A percentile compares a stretch with the other conserved stretches of the same genome.
These are phyloP conservation scores for Aspergillus texensis DNA, from an alignment of 2,329 filamentous ascomycete species.

Conservation along the genomic window DNA sequence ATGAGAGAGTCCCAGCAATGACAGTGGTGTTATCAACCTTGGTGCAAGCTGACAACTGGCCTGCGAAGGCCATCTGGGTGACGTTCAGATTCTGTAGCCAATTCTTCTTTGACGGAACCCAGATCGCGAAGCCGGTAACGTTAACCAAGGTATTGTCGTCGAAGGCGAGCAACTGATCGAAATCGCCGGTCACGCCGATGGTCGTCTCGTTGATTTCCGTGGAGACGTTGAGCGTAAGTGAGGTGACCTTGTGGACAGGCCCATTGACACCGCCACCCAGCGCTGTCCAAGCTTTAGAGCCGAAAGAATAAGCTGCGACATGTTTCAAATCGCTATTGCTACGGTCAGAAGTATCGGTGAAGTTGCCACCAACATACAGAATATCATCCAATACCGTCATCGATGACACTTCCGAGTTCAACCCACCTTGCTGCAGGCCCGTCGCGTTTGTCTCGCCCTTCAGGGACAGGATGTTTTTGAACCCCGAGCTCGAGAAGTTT, in stretches of 20 bases:
- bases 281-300: slow-evolving; percentile 70
- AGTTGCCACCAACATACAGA: slow-evolving; percentile 83
- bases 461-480: slow-evolving; percentile 78
- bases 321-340: slow-evolving; percentile 69
- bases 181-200: slow-evolving; percentile 78
- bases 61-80: slow-evolving; percentile 67
- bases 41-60: slow-evolving; percentile 72
- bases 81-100: slow-evolving; percentile 82
- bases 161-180: slow-evolving; percentile 72
- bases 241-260: slow-evolving; percentile 71
- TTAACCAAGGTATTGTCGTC: slow-evolving; percentile 60
- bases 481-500: slow-evolving; percentile 72
- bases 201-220: slow-evolving; percentile 68
- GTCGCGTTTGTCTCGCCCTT: slow-evolving; percentile 60
- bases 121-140: slow-evolving; percentile 80
- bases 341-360: slow-evolving; percentile 70
- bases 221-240: slow-evolving; percentile 78
- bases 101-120: slow-evolving; percentile 81
- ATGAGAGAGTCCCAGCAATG: slow-evolving; percentile 81
- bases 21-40: slow-evolving; percentile 61
- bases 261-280: slow-evolving; percentile 88
- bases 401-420: slow-evolving; percentile 76
- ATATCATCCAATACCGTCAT: slow-evolving; percentile 67
- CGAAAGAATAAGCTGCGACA: slow-evolving; percentile 74
- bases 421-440: slow-evolving; percentile 67